A percentile compares a stretch with the other conserved stretches of the same genome.
Evolutionary conservation across 495 filamentous ascomycete species (phyloP).

Genomic region (Neurospora cerealis): DNA sequence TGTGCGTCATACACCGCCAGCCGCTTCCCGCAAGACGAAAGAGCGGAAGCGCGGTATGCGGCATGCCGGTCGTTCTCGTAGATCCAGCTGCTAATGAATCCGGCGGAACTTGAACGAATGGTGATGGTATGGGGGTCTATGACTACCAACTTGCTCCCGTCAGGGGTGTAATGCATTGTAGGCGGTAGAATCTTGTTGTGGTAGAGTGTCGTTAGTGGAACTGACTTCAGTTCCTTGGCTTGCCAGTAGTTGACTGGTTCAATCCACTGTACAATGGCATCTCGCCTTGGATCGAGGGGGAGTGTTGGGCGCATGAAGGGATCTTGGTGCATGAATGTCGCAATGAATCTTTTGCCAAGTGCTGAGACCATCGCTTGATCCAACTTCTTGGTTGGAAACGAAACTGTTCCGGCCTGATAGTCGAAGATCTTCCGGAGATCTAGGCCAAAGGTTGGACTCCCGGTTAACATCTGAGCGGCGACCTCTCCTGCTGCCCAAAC

Average conservation of each 20-base stretch:
- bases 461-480: background rate
- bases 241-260: background rate
- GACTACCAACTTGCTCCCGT: background rate
- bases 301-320: background rate
- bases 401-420: background rate
- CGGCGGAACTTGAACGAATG: background rate
- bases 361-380: background rate
- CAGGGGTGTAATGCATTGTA: background rate
- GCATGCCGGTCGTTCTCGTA: background rate
- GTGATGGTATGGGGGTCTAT: background rate
- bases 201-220: background rate
- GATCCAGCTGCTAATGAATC: background rate
- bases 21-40: background rate
- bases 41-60: background rate
- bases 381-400: background rate
- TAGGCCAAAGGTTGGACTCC: background rate
- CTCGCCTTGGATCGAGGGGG: background rate
- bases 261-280: background rate
- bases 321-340: background rate
- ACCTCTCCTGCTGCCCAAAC: background rate
- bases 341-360: background rate
- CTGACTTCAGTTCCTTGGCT: background rate
- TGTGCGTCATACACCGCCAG: background rate
- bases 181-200: background rate
- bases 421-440: background rate